phyloP scores from a whole-genome alignment of 192 early-diverging fungal species.

The Coemansia sp. region DNA sequence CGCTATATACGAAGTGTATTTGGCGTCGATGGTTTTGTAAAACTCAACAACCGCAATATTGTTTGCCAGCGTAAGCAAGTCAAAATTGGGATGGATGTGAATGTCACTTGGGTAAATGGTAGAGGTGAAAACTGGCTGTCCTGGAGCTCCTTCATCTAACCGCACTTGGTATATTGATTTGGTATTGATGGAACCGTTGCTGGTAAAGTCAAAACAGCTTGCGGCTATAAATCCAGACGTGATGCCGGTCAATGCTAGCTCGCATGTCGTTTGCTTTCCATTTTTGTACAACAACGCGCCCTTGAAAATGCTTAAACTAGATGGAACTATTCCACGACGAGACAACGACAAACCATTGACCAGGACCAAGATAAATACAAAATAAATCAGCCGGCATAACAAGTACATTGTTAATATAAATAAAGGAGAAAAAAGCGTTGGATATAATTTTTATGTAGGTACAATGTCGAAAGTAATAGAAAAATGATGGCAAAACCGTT shows the following conservation, averaged over 20 bases:
- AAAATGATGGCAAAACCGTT: too few relatives aligned
- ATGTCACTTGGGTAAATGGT: background rate
- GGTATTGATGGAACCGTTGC: background rate
- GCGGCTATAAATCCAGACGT: background rate
- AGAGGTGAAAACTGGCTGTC: background rate
- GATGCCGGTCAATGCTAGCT: background rate
- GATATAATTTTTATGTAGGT: too few relatives aligned
- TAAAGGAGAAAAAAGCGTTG: background rate
- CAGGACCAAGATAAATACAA: background rate
- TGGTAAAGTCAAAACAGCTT: background rate
- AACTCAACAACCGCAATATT: constrained; percentile 5
- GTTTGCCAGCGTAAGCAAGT: constrained; percentile 1
- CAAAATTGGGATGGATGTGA: constrained; percentile 3
- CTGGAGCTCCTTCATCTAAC: background rate
- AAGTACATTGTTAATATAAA: background rate
- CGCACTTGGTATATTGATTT: constrained; percentile 6
- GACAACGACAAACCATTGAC: background rate
- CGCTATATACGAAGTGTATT: background rate
- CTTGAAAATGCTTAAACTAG: background rate
- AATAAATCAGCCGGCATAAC: background rate
- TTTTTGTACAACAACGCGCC: constrained; percentile 3
- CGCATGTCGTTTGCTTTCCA: constrained; percentile 1
- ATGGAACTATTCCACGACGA: background rate
- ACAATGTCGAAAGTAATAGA: too few relatives aligned
- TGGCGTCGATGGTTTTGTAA: background rate